Evolutionary conservation across 768 basidiomycete genomes (phyloP), one percentile per base, ranked within the genome.

Genomic region (Pleurotus citrinopileatus): DNA sequence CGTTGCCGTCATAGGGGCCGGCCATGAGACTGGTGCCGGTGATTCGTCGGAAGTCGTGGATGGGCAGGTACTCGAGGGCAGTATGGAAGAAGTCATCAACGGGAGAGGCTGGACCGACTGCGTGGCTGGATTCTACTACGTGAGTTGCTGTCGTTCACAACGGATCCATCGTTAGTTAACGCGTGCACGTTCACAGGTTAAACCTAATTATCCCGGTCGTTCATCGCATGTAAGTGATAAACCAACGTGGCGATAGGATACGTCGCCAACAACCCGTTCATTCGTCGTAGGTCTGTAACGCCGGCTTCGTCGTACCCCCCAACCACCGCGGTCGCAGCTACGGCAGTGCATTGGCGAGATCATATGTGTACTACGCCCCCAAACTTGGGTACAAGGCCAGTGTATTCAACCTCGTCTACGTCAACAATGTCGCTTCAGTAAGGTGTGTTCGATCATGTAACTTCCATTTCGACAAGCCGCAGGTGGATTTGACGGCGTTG

Each of bases 321-420:
- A 61, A 62, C 0, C 81, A 84, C 27, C 79, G 91, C 22, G 83
- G 83, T 2, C 70, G 73, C 29, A 84, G 87, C 26, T 82, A 87
- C 61, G 94, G 94, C 15, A 70, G 72, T 37, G 72, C 81, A 5
- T 80, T 98, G 32, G 93, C 89, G 2, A 78, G 77, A 56, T 90
- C 90, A 2, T 97, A 83, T 69, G 70, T 95, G 17, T 72, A 88
- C 65, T 92, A 91, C 62, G 95, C 82, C 1, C 95, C 93, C 0
- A 73, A 70, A 32, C 71, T 94, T 20, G 92, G 90, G 28, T 89
- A 89, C 70, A 73, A 80, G 60, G 86, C 81, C 3, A 89, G 86
- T 63, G 83, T 96, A 22, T 96, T 97, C 76, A 96, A 97, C 66
- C 78, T 97, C 38, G 93, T 97, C 32, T 96, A 89, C 67, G 82